phyloP scores from a whole-genome alignment of 1,284 basidiomycete genomes.

The Exobasidium cylindrosporum region DNA sequence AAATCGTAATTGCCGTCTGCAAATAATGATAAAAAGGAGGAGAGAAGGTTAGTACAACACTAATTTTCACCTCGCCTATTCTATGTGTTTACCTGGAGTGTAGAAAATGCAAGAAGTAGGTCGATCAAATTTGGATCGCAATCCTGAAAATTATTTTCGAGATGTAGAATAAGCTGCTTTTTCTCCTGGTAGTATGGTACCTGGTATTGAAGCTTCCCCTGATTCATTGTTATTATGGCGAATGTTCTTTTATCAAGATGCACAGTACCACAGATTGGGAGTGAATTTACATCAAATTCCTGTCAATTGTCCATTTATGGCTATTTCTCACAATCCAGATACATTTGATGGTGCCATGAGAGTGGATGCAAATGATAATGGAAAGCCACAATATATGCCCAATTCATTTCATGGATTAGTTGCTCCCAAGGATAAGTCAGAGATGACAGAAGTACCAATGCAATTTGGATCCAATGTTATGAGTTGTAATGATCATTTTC shows the following conservation, averaged over 20 bases:
- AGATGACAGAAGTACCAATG: neutral
- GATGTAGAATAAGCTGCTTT: constrained; percentile 71
- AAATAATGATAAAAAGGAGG: too few relatives aligned
- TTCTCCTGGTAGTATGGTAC: constrained; percentile 53
- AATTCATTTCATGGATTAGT: constrained; percentile 4
- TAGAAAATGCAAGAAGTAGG: constrained; percentile 58
- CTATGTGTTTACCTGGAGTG: too few relatives aligned
- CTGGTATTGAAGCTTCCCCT: constrained; percentile 55
- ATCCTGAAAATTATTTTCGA: constrained; percentile 69
- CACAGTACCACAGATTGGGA: constrained; percentile 47
- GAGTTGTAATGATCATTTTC: neutral
- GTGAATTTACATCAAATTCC: constrained; percentile 54
- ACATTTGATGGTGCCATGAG: constrained; percentile 2
- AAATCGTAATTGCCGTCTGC: constrained; percentile 79
- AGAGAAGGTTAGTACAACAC: too few relatives aligned
- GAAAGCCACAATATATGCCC: constrained; percentile 11
- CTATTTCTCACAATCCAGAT: neutral
- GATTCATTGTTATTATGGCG: neutral
- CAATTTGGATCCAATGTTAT: constrained; percentile 3
- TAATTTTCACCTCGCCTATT: too few relatives aligned
- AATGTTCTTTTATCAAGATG: constrained; percentile 45
- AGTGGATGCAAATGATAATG: constrained; percentile 6
- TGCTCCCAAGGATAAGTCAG: neutral
- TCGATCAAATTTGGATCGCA: constrained; percentile 54
- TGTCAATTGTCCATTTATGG: constrained; percentile 39